Evolutionary conservation across 306 rosid species (phyloP), one percentile per base, ranked within the genome.

Genomic region (Pachyrhizus erosus): DNA sequence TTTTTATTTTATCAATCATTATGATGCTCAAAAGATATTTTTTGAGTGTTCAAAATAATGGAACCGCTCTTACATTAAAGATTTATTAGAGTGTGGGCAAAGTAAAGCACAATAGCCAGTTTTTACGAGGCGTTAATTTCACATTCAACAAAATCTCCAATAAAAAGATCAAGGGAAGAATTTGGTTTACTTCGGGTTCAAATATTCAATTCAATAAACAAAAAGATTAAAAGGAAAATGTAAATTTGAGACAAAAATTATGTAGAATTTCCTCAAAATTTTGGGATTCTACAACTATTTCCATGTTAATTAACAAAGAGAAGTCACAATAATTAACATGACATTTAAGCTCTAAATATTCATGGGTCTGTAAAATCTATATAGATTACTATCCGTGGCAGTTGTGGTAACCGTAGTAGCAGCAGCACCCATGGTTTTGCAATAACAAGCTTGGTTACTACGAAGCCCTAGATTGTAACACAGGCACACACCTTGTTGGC

Each of bases 401-500:
- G 69, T 29, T 20, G 79, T 67, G 7, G 74, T 3, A 49, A n/a
- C 21, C 20, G 42, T 12, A 26, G 67, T 5, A 8, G 70, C 7
- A 15, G 70, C 0, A 17, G 61, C 7, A 69, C 27, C 82, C 57
- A 85, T 23, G 83, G 83, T 60, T 73, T 77, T 81, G 83, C 94
- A 90, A 73, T 78, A 61, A 85, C 92, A 91, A 7, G 77, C 24
- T 70, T 83, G 84, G 60, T 69, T 73, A 18, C 60, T 79, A 24
- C 79, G 86, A 82, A 89, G 89, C 86, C 92, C 92, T 87, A 86
- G 68, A 84, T 60, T 66, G 75, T 65, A 77, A 86, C 91, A 89
- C 75, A 89, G 34, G 20, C 94, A 91, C 71, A 84, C 83, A 60
- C 64, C 83, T 66, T 82, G 66, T 60, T 78, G 66, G 13, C 60